Base-by-base conservation (phyloP, 768 basidiomycete genomes). In the Leccinum boreale region DNA sequence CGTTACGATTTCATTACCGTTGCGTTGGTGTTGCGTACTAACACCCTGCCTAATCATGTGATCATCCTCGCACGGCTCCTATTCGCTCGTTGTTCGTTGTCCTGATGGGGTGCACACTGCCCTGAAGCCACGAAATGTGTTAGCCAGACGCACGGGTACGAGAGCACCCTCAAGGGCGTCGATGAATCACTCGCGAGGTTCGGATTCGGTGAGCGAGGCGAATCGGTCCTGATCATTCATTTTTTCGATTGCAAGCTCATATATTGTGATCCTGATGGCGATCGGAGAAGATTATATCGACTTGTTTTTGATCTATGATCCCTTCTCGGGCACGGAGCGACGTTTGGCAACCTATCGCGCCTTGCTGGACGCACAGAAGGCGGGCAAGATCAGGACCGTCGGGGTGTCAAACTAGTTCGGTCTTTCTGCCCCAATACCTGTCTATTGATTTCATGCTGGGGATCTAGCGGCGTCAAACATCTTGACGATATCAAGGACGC, bases 371-470 rank as follows among this genome's bases (percentile, higher is more conserved):
- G 80, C 81, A n/a, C 81, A 81, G 60, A 66, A 74, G 28, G 80
- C 73, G 3, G 90, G 91, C 3, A 89, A 89, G 64, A 79, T 92
- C 52, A 79, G 81, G 59, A 78, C 79, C 5, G 81, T 90, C n/a
- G 91, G 91, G 3, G 91, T 93, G 7, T 92, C 89, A 1, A 94
- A 94, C 73, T 94, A 85, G 89, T 90, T 63, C 49, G 87, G 42
- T 44, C 11, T 67, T 21, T 50, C 45, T 44, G 28, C 26, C 26
- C 7, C 11, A 5, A 11, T n/a, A 24, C 24, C 24, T 24, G 9
- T 52, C 23, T 10, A 26, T 46, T 24, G 53, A 48, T 58, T 50
- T 23, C 31, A 56, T 10, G 3, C 26, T 49, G 29, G 17, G 28
- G n/a, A 31, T 48, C n/a, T 31, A 92, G 90, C 62, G 81, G 80